A percentile compares a stretch with the other conserved stretches of the same genome.
Conservation (phyloP, 352 stramenopile genomes). For the Phytophthora sp. region DNA sequence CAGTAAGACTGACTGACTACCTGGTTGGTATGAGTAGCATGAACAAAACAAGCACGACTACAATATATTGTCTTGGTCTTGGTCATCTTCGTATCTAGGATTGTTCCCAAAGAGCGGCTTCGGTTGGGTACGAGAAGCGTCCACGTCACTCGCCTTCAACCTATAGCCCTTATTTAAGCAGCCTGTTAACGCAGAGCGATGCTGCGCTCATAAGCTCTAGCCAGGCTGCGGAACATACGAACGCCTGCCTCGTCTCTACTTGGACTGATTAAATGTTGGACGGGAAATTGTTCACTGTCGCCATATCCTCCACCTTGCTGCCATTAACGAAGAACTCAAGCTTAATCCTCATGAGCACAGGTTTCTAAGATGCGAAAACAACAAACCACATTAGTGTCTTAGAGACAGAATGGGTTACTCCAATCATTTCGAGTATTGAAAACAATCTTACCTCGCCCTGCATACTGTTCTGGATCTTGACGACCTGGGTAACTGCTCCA, state of each 20-base stretch:
- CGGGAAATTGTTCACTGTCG: conserved; percentile 79
- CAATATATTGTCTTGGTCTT: conserved; percentile 40
- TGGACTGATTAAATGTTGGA: conserved; percentile 58
- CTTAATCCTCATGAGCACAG: conserved; percentile 86
- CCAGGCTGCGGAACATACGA: conserved; percentile 8
- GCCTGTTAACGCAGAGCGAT: conserved; percentile 21
- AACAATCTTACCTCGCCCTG: conserved; percentile 81
- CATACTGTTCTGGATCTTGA: conserved; percentile 96
- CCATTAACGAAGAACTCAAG: conserved; percentile 86
- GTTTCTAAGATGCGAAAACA: conserved; percentile 63
- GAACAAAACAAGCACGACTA: conserved; percentile 36
- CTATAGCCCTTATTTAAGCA: conserved; percentile 2
- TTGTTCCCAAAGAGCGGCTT: conserved; percentile 13
- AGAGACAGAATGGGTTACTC: no score
- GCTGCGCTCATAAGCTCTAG: conserved; percentile 21
- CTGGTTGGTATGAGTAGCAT: not conserved
- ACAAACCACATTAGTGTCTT: conserved; percentile 17
- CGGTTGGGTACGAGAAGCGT: conserved; percentile 3
- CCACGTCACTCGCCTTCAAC: not conserved
- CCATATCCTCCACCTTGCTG: conserved; percentile 88
- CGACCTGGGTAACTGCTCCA: conserved; percentile 92
- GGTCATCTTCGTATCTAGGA: conserved; percentile 26
- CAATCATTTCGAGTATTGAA: no score
- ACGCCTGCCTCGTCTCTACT: conserved; percentile 21
- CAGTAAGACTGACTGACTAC: no score